Conservation (phyloP, 257 asterid species). For the Coffea eugenioides region DNA sequence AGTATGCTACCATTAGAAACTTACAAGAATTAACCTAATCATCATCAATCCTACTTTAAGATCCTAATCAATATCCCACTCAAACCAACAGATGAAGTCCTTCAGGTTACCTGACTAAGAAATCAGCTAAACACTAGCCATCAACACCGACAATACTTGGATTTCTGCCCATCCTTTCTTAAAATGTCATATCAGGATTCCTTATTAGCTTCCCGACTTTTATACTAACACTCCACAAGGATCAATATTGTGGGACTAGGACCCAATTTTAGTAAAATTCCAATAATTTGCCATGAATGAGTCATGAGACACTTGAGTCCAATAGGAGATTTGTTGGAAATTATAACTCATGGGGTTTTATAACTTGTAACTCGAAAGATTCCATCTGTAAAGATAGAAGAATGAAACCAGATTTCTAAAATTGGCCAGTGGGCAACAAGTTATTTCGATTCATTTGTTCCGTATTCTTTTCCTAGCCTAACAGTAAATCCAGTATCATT, state of each 20-base stretch:
- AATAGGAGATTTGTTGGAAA: not conserved
- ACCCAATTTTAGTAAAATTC: not conserved
- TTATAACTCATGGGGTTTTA: not conserved
- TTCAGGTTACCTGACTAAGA: not conserved
- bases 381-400: not conserved
- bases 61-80: not conserved
- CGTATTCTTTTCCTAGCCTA: not conserved
- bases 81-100: not conserved
- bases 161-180: not conserved
- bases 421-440: not conserved
- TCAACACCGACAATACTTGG: not conserved
- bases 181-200: not conserved
- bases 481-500: not conserved
- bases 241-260: not conserved
- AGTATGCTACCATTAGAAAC: not conserved
- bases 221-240: not conserved
- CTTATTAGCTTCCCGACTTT: not conserved
- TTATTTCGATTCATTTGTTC: not conserved
- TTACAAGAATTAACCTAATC: not conserved
- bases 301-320: not conserved
- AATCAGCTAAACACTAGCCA: not conserved
- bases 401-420: not conserved
- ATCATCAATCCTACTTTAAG: not conserved
- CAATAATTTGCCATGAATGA: not conserved
- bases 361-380: not conserved